Evolutionary conservation across 2,329 filamentous ascomycete genomes (phyloP).

Genomic region (Furcasterigmium furcatum): DNA sequence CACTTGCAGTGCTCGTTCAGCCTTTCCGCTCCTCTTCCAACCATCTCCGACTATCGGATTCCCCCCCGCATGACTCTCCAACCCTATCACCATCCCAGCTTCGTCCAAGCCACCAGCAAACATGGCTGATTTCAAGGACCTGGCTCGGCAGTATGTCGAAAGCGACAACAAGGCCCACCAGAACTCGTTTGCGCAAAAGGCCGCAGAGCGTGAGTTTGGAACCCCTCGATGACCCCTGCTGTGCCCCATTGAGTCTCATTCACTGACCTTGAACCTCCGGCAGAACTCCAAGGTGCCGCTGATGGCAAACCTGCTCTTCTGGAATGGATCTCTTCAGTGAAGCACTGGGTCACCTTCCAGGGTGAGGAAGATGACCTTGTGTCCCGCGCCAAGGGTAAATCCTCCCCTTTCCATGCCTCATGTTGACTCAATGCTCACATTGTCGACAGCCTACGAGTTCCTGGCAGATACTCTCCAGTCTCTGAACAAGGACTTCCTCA

Average conservation of each 20-base stretch:
- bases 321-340: no score
- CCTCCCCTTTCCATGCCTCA: neutral
- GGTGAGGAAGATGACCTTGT: neutral
- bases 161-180: conserved; percentile 41
- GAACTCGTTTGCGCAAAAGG: conserved; percentile 11
- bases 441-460: conserved; percentile 48
- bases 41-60: neutral
- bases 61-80: neutral
- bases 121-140: conserved; percentile 50
- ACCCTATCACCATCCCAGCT: neutral
- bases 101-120: neutral
- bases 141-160: conserved; percentile 52
- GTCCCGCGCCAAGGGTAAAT: neutral
- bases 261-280: no score
- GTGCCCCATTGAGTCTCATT: no score
- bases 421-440: neutral
- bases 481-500: conserved; percentile 42
- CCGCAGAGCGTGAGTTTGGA: neutral
- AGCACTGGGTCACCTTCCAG: neutral
- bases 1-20: no score
- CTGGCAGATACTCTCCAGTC: conserved; percentile 49
- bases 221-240: no score
- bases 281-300: no score
- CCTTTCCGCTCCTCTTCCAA: no score
- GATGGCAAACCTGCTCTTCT: no score